These are phyloP conservation scores for Agaricales sp. DNA, from an alignment of 1,284 basidiomycete species.

Conservation along the genomic window DNA sequence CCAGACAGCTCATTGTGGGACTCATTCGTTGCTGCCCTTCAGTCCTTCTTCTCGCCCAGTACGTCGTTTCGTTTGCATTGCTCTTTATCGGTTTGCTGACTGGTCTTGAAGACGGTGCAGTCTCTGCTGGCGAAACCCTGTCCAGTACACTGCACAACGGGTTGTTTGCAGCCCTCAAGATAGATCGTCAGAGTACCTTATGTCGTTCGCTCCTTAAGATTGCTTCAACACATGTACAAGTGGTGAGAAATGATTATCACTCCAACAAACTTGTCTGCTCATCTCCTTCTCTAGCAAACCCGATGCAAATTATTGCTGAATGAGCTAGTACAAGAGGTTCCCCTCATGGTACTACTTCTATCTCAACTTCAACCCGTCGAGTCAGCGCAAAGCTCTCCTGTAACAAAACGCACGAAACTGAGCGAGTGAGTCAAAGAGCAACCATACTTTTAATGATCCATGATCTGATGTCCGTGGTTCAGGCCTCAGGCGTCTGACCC, in stretches of 20 bases:
- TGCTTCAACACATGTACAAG: background rate
- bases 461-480: background rate
- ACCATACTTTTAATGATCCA: background rate
- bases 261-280: background rate
- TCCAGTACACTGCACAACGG: slow-evolving; percentile 34
- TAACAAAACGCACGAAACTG: slow-evolving; percentile 52
- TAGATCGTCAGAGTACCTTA: slow-evolving; percentile 43
- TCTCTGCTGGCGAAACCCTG: slow-evolving; percentile 14
- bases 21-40: slow-evolving; percentile 33
- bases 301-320: slow-evolving; percentile 40
- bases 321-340: slow-evolving; percentile 34
- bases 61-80: background rate
- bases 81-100: background rate
- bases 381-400: slow-evolving; percentile 31
- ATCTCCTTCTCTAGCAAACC: background rate
- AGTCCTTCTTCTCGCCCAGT: slow-evolving; percentile 7
- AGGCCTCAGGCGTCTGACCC: background rate
- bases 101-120: background rate
- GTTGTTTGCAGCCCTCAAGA: slow-evolving; percentile 39
- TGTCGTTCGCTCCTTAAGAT: background rate
- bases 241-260: too few species aligned
- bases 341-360: slow-evolving; percentile 54
- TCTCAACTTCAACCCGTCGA: slow-evolving; percentile 35
- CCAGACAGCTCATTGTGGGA: slow-evolving; percentile 34
- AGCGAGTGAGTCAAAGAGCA: slow-evolving; percentile 33